Evolutionary conservation across 2,329 filamentous ascomycete genomes (phyloP), one percentile per base, ranked within the genome.

Genomic region (Neonectria ditissima): DNA sequence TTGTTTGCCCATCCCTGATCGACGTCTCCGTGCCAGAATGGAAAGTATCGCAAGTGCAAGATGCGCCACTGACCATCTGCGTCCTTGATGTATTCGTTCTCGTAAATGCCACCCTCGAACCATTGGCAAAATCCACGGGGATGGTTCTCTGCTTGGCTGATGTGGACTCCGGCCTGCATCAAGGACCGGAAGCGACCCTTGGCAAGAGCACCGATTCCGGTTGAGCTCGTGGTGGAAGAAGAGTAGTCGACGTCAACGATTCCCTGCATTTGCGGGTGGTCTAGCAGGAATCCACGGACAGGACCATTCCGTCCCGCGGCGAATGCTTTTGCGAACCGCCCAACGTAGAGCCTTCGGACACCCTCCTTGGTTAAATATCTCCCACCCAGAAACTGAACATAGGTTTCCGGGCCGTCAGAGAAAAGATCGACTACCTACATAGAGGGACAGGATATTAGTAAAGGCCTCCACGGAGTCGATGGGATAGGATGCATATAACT

Each of bases 31-130:
- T 63, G 61, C 61, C 61, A 63, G 43, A 63, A 63, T 2, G 61
- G 61, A 37, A 59, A 63, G 20, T 63, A 63, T 3, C 61, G 55
- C 18, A 63, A 43, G 55, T 39, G 50, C 0, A 63, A 34, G 14
- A 63, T 59, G 1, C 50, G 41, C 61, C 61, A 63, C 20, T 55
- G 47, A 2, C 61, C 55, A 9, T 63, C 61, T 1, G 48, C 41
- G 9, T 60, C 55, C 14, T 63, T 63, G 28, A 63, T 58, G 6
- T 63, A 63, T 43, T 63, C 61, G 10, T 63, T 63, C 55, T 63
- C 61, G 9, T 63, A 63, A n/a, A 63, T 60, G n/a, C 61, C 61
- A 5, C 61, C 61, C 10, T 63, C 61, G 0, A 59, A 63, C 61
- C 61, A 63, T 14, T 63, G 61, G 13, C 61, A 60, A 22, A 47